Conservation (phyloP, 1,284 basidiomycete genomes). For the Erythrobasidium hasegawianum region DNA sequence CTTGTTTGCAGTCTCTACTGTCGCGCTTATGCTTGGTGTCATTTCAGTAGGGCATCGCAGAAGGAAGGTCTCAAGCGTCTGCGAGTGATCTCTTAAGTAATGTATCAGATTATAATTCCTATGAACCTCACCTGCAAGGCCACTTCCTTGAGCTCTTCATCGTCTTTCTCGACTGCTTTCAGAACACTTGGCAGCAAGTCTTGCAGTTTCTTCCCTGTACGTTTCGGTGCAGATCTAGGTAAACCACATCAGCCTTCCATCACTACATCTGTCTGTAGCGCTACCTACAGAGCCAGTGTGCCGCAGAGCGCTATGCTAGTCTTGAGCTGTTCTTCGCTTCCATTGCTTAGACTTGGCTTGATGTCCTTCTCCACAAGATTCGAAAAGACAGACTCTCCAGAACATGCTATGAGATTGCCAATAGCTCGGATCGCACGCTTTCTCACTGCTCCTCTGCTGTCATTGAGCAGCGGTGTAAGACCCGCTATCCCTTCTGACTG, state of each 20-base stretch:
- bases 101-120: too few relatives aligned
- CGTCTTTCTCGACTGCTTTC: constrained; percentile 63
- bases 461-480: constrained; percentile 69
- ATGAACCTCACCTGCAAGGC: constrained; percentile 67
- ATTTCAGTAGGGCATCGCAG: constrained; percentile 78
- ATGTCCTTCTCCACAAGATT: constrained; percentile 59
- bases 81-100: too few relatives aligned
- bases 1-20: constrained; percentile 66
- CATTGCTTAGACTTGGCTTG: constrained; percentile 58
- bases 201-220: constrained; percentile 59
- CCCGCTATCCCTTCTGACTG: constrained; percentile 62
- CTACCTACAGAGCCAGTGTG: constrained; percentile 63
- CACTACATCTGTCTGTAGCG: too few relatives aligned
- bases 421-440: constrained; percentile 85
- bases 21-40: constrained; percentile 64
- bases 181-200: constrained; percentile 66
- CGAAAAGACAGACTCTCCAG: constrained; percentile 58
- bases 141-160: constrained; percentile 75
- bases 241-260: too few relatives aligned
- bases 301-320: constrained; percentile 77
- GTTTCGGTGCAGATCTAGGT: constrained; percentile 55
- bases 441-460: constrained; percentile 74
- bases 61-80: constrained; percentile 79
- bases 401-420: constrained; percentile 58
- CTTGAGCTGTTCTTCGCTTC: constrained; percentile 61